phyloP scores from a whole-genome alignment of 352 stramenopile species.

The Phytopythium cucurbitacearum region DNA sequence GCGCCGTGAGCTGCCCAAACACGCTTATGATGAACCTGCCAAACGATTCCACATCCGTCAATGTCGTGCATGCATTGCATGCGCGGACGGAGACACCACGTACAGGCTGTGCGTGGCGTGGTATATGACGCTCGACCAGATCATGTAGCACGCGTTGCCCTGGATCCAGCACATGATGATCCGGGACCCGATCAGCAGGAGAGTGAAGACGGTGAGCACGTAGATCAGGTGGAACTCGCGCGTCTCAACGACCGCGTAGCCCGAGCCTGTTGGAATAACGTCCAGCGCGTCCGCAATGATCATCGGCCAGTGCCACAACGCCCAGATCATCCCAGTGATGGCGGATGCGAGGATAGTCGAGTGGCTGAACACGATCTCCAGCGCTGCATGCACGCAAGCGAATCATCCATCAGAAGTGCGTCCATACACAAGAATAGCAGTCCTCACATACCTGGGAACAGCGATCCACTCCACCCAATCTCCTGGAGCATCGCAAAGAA shows the following conservation, averaged over 20 bases:
- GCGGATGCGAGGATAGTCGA: slow-evolving; percentile 85
- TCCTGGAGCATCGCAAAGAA: slow-evolving; percentile 78
- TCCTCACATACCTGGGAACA: slow-evolving; percentile 65
- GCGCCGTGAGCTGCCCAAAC: slow-evolving; percentile 81
- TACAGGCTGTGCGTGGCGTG: slow-evolving; percentile 86
- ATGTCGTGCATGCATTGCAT: not conserved
- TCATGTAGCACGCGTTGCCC: slow-evolving; percentile 84
- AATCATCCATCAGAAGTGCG: not conserved
- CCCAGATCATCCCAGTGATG: slow-evolving; percentile 81
- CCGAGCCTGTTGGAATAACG: slow-evolving; percentile 63
- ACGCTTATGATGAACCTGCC: slow-evolving; percentile 83
- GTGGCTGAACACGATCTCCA: slow-evolving; percentile 87
- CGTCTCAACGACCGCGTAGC: slow-evolving; percentile 76
- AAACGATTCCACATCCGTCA: not conserved
- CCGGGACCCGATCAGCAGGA: slow-evolving; percentile 74
- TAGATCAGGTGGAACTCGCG: slow-evolving; percentile 75
- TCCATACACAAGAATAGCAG: slow-evolving; percentile 1
- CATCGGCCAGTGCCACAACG: slow-evolving; percentile 85
- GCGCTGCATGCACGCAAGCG: slow-evolving; percentile 27
- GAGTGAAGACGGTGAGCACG: slow-evolving; percentile 73
- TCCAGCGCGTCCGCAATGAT: slow-evolving; percentile 84
- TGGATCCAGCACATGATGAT: slow-evolving; percentile 92
- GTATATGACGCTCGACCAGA: slow-evolving; percentile 87
- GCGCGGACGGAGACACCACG: slow-evolving; percentile 10
- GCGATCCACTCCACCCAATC: slow-evolving; percentile 82